Evolutionary conservation across 2,329 filamentous ascomycete genomes (phyloP), one percentile per base, ranked within the genome.

Genomic region (Cytospora piceicola): DNA sequence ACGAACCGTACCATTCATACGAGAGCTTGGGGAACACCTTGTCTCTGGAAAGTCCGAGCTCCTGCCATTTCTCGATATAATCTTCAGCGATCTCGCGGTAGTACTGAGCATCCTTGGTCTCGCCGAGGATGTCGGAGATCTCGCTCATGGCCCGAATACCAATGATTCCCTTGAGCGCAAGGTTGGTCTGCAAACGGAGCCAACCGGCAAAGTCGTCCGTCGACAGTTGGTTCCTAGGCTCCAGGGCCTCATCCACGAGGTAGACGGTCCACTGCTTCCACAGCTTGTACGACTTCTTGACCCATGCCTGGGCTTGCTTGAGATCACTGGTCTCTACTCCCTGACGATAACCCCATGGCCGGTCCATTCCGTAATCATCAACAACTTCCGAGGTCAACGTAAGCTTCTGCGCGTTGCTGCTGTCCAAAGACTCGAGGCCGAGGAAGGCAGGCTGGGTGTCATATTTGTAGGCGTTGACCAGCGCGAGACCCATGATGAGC

Each of bases 201-300:
- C 88, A 90, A 55, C 90, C 90, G 20, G 90, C 90, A 73, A 93
- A 93, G 74, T 93, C 90, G 71, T 93, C 90, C 14, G 90, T 93
- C 59, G 86, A 91, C 14, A 93, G 83, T 76, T 93, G 90, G 68
- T 90, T 90, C 36, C 85, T 83, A 20, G 90, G 90, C 64, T 89
- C 83, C 39, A 93, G 80, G 24, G 88, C 87, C 74, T 86, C 90
- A 58, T 90, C 84, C 29, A 92, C 85, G 17, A 93, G 81, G 72
- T 92, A 93, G 6, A 84, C 83, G 0, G 90, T 91, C 90, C 90
- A 93, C 73, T 91, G 88, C 72, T 86, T 89, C 88, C 88, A 91
- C n/a, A 93, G 78, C 39, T 78, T 77, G 75, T 92, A 92, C 61
- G 87, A 90, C 61, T 74, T 79, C 42, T 73, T 73, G 29, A 79